These are phyloP conservation scores for Juglanconis oblonga DNA, from an alignment of 2,329 filamentous ascomycete species.

Conservation along the genomic window DNA sequence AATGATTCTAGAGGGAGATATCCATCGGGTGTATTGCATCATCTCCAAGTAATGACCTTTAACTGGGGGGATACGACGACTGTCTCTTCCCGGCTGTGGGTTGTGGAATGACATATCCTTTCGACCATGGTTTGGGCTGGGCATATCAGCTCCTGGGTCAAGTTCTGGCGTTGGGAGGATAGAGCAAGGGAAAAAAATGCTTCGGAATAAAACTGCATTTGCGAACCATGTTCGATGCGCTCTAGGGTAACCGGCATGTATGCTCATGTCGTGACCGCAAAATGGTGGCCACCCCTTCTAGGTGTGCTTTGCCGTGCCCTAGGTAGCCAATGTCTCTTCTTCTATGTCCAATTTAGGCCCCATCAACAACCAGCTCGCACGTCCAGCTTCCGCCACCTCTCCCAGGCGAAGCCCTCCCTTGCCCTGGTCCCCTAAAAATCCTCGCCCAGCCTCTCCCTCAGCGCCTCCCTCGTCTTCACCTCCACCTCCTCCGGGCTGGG, in stretches of 20 bases:
- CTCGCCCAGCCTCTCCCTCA: conserved; percentile 48
- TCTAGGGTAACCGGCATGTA: conserved; percentile 1
- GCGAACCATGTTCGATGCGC: conserved; percentile 4
- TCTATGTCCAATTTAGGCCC: not conserved
- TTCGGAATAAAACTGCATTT: conserved; percentile 19
- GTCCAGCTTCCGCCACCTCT: not conserved
- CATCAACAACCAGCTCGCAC: not conserved
- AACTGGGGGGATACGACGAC: not conserved
- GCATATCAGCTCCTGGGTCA: conserved; percentile 6
- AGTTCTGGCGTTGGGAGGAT: conserved; percentile 17
- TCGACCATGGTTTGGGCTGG: conserved; percentile 1
- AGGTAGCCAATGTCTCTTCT: not conserved
- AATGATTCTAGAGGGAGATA: not conserved
- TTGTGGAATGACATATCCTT: not conserved
- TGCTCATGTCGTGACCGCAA: not conserved
- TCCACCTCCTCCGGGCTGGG: conserved; percentile 62
- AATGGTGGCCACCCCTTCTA: conserved; percentile 1
- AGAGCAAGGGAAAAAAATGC: conserved; percentile 16
- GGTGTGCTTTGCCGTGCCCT: not conserved
- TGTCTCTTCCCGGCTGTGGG: not conserved
- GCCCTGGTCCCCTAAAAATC: conserved; percentile 31
- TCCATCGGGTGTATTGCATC: not conserved
- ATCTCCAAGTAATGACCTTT: conserved; percentile 3
- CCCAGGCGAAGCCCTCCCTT: not conserved
- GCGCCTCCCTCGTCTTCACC: conserved; percentile 47